Base-by-base conservation (phyloP, 2,329 filamentous ascomycete genomes). In the Venturia nashicola region DNA sequence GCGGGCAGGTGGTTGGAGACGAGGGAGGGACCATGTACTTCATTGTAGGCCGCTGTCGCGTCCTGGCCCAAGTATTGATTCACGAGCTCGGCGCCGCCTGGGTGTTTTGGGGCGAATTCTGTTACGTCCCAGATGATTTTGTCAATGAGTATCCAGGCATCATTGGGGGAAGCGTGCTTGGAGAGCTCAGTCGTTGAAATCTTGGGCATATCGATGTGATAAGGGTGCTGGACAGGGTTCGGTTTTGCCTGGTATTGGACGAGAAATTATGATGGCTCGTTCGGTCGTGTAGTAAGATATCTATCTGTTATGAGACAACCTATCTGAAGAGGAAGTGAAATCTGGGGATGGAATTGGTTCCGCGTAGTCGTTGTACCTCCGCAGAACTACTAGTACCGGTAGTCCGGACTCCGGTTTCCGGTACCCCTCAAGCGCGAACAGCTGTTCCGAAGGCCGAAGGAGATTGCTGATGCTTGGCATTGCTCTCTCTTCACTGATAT, bases 71-170 rank as follows among this genome's bases (percentile, higher is more conserved):
- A 9, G 39, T 65, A 65, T 57, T 65, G 42, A 16, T 43, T 27
- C 11, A 65, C 57, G 39, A 61, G 60, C 9, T 42, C 44, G 9
- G 64, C 51, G 34, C 64, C 64, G 12, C 64, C 64, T 16, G 64
- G 64, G 57, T 65, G 64, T n/a, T 63, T 36, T 20, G 46, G 46
- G 20, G 61, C 61, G 46, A 65, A 65, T 23, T 65, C 64, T 8
- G 64, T 64, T 14, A 65, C 55, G 36, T 65, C 64, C 64, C 64
- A 65, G 27, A 65, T 55, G 18, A 32, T 44, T 3, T 54, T 55
- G 48, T 65, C 32, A 8, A 65, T 44, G 16, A 55, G 12, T 23
- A 65, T 63, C 64, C 64, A 65, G 27, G 42, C 48, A 40, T 48
- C 27, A 18, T 51, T n/a, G 14, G 64, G 40, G 4, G 32, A 43